Base-by-base conservation (phyloP, 768 basidiomycete species). In the Pleurotus sapidus region DNA sequence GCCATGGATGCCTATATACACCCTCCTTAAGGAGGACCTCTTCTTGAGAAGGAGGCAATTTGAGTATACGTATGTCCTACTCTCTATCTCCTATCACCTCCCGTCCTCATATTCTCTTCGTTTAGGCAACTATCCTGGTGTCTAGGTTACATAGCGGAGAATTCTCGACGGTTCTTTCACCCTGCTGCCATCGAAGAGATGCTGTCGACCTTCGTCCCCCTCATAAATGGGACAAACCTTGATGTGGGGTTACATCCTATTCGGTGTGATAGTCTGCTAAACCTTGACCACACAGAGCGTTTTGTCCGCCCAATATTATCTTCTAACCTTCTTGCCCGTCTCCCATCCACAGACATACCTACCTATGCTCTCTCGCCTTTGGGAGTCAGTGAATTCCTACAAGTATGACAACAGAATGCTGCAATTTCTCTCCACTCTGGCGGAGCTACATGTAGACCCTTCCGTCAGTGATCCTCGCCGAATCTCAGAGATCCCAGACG, bases 331-430 rank as follows among this genome's bases (percentile, higher is more conserved):
- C 73, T 79, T 96, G 49, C 94, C 94, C 2, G 77, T 90, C 58
- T 83, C 84, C 5, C 92, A 94, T 67, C 92, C 92, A 30, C 89
- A 93, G 72, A 82, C 83, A 46, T 95, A 94, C 77, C 79, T 86
- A 55, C 88, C 84, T 53, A 88, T 89, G 81, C 77, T 94, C 55
- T 91, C 95, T 74, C 86, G 88, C 55, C 66, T 93, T 46, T 95
- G 93, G 91, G 87, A 91, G 71, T 88, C 91, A 11, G 77, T 95
- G 65, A 93, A 94, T 74, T 92, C 91, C 57, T 91, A 91, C 69
- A 82, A 87, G 71, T 95, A 86, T 74, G 93, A 95, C 77, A 93
- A 93, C 65, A 82, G 93, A 69, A 92, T 93, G 84, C 77, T 95
- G 60, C 83, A 91, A 57, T 89, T 96, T 67, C 80, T 95, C 59